Evolutionary conservation across 768 basidiomycete genomes (phyloP).

Genomic region (Galerina sulciceps): DNA sequence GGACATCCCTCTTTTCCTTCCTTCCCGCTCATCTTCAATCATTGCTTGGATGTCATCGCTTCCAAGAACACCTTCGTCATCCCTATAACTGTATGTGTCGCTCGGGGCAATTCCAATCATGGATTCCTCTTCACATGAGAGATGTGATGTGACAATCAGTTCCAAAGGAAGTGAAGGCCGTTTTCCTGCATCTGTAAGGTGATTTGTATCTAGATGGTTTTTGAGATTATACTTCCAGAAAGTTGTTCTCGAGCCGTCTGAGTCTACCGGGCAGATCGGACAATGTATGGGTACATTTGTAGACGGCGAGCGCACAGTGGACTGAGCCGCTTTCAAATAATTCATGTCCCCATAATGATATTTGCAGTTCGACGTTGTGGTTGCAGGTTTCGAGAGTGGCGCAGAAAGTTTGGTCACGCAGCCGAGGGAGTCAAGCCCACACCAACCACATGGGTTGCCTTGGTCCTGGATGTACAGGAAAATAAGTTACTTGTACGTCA

Average conservation of each 20-base stretch:
- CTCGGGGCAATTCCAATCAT: background rate
- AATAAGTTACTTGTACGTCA: no score
- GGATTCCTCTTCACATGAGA: background rate
- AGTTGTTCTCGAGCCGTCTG: background rate
- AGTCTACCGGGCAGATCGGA: conserved; percentile 14
- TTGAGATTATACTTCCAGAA: conserved; percentile 17
- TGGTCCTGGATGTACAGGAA: no score
- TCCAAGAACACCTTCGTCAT: background rate
- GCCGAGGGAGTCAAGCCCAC: background rate
- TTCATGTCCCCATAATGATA: conserved; percentile 17
- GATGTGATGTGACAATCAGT: background rate
- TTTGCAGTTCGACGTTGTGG: conserved; percentile 6
- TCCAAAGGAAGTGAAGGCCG: background rate
- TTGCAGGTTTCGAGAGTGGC: background rate
- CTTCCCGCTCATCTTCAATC: background rate
- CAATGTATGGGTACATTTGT: conserved; percentile 24
- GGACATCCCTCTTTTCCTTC: background rate
- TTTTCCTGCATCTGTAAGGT: background rate
- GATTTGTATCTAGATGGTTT: background rate
- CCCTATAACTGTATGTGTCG: background rate
- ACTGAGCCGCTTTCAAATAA: conserved; percentile 8
- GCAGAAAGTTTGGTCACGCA: background rate
- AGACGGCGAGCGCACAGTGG: conserved; percentile 9
- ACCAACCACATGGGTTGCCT: background rate
- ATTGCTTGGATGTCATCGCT: background rate